phyloP scores from a whole-genome alignment of 257 asterid genomes.

The Lycium barbarum region DNA sequence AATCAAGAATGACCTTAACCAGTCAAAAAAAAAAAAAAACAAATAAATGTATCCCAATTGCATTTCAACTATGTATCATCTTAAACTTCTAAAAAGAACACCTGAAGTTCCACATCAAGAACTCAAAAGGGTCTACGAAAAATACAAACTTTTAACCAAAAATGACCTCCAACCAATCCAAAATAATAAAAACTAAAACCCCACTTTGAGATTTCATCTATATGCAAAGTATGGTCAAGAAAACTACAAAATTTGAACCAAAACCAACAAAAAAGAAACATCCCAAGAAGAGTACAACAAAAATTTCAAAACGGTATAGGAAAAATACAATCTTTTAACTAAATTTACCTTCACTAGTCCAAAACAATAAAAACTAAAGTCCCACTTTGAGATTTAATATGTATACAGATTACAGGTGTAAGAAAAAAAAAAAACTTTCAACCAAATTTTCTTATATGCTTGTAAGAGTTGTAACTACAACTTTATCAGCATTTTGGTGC shows the following conservation, averaged over 20 bases:
- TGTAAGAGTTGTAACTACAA: too few relatives aligned
- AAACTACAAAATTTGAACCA: neutral
- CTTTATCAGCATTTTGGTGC: too few relatives aligned
- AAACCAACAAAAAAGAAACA: neutral
- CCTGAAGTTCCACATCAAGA: neutral
- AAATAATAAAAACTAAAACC: neutral
- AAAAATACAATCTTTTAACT: neutral
- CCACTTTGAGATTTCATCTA: neutral
- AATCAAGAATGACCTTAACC: neutral
- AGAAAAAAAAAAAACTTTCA: too few relatives aligned
- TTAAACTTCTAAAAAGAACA: neutral
- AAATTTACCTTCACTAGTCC: neutral
- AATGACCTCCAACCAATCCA: too few relatives aligned
- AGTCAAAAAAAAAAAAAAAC: neutral
- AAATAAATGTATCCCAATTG: neutral
- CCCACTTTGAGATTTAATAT: neutral
- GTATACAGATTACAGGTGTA: too few relatives aligned
- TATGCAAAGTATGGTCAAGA: neutral
- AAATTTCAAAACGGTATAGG: neutral
- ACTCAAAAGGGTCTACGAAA: neutral
- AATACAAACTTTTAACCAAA: too few relatives aligned
- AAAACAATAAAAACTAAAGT: too few relatives aligned
- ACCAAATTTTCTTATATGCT: too few relatives aligned
- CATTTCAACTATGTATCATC: neutral
- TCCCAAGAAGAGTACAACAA: neutral